Percentiles rank a stretch among this genome's conserved stretches.
These are phyloP conservation scores for Herpetomonas tarakana DNA, from an alignment of 208 protist species.

Conservation along the genomic window DNA sequence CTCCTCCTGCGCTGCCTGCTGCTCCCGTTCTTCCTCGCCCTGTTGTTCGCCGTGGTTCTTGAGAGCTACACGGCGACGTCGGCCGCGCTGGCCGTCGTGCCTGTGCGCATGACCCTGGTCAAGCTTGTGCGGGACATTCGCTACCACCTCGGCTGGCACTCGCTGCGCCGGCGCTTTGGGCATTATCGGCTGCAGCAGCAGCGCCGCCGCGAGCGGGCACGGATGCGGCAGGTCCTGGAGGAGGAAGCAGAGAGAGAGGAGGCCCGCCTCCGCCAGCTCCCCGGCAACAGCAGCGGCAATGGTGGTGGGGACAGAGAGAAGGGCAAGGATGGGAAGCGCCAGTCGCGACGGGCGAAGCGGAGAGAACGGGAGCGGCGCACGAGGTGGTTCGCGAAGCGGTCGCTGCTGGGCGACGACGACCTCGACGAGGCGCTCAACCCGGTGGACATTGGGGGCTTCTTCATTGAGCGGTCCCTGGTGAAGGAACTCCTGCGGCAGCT, in stretches of 20 bases:
- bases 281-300: no score
- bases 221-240: background rate
- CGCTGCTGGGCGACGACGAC: background rate
- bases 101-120: conserved; percentile 7
- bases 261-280: background rate
- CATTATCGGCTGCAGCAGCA: background rate
- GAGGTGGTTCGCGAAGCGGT: no score
- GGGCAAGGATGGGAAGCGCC: background rate
- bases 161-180: conserved; percentile 6
- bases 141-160: conserved; percentile 10
- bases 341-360: background rate
- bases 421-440: background rate
- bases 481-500: background rate
- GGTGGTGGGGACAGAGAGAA: no score
- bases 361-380: background rate
- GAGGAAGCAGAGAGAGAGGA: background rate
- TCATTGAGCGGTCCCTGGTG: background rate
- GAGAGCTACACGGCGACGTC: conserved; percentile 13
- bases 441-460: background rate
- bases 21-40: background rate
- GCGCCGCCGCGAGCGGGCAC: background rate
- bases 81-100: conserved; percentile 6
- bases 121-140: conserved; percentile 24
- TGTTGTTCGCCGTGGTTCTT: conserved; percentile 3
- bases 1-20: background rate